A percentile compares a stretch with the other conserved stretches of the same genome.
These are phyloP conservation scores for Protomyces lactucae-debilis DNA, from an alignment of 1,139 yeast genomes.

Conservation along the genomic window DNA sequence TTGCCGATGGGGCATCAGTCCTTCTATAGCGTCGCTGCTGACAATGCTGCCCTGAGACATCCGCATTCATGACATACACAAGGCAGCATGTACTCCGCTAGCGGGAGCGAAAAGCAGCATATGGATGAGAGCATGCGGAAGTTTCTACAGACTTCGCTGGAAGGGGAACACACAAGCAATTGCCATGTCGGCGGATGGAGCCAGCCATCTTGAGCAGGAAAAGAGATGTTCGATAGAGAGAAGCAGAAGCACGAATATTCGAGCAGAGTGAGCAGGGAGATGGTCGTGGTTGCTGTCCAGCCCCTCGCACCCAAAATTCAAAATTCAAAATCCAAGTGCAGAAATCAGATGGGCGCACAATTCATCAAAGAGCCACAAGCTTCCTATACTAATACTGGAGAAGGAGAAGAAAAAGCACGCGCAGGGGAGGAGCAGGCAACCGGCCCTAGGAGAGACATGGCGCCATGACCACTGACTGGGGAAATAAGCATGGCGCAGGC, in stretches of 20 bases:
- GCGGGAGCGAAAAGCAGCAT: background rate
- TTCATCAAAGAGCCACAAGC: no score
- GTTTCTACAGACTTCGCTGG: background rate
- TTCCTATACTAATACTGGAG: no score
- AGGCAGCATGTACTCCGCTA: background rate
- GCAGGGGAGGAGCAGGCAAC: no score
- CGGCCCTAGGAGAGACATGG: no score
- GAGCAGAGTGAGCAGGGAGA: background rate
- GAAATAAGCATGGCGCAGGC: no score
- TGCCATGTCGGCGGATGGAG: background rate
- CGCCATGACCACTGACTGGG: no score
- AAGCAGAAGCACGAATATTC: background rate
- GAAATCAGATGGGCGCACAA: background rate
- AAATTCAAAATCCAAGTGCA: background rate
- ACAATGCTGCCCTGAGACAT: background rate
- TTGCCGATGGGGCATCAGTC: no score
- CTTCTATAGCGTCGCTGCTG: background rate
- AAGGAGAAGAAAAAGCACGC: no score
- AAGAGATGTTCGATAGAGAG: background rate
- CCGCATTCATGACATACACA: background rate
- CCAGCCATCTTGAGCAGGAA: background rate
- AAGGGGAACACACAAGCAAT: background rate
- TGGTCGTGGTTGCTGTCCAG: background rate
- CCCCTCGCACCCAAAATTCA: background rate
- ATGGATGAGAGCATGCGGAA: background rate